A percentile compares a stretch with the other conserved stretches of the same genome.
phyloP scores from a whole-genome alignment of 805 yeast species.

The Spathaspora boniae region DNA sequence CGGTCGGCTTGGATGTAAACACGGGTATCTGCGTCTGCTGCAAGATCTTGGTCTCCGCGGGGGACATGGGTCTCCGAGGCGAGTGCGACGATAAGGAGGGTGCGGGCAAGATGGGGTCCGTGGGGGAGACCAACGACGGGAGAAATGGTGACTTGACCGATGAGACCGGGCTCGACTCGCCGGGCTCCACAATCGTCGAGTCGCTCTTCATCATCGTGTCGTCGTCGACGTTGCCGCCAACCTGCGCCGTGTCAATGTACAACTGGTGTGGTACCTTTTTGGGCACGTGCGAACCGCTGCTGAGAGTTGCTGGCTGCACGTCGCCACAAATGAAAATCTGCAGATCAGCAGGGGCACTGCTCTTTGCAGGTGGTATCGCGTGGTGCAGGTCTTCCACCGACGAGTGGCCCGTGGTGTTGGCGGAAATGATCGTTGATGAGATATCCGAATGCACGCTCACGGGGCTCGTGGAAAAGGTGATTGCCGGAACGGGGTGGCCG shows the following conservation, averaged over 20 bases:
- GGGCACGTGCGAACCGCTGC: too few relatives aligned
- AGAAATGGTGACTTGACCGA: neutral
- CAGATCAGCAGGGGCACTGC: too few relatives aligned
- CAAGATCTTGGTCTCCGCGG: slow-evolving; percentile 5
- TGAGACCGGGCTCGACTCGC: neutral
- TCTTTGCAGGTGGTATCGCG: too few relatives aligned
- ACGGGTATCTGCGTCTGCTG: slow-evolving; percentile 9
- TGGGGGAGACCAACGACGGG: neutral
- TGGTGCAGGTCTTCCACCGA: too few relatives aligned
- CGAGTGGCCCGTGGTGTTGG: too few relatives aligned
- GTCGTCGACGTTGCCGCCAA: neutral
- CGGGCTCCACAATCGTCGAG: neutral
- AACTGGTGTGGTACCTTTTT: neutral
- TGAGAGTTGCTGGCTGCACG: too few relatives aligned
- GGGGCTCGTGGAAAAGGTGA: too few relatives aligned
- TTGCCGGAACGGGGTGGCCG: too few relatives aligned
- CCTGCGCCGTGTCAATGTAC: neutral
- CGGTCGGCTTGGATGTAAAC: slow-evolving; percentile 2
- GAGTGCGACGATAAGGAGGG: too few relatives aligned
- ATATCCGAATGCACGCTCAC: slow-evolving; percentile 1
- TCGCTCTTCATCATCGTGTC: neutral
- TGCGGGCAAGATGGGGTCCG: neutral
- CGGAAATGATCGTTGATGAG: too few relatives aligned
- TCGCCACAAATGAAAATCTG: too few relatives aligned
- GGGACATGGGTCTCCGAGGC: slow-evolving; percentile 7